Conservation (phyloP, 192 early-diverging fungal species). For the Allomyces arbusculus region DNA sequence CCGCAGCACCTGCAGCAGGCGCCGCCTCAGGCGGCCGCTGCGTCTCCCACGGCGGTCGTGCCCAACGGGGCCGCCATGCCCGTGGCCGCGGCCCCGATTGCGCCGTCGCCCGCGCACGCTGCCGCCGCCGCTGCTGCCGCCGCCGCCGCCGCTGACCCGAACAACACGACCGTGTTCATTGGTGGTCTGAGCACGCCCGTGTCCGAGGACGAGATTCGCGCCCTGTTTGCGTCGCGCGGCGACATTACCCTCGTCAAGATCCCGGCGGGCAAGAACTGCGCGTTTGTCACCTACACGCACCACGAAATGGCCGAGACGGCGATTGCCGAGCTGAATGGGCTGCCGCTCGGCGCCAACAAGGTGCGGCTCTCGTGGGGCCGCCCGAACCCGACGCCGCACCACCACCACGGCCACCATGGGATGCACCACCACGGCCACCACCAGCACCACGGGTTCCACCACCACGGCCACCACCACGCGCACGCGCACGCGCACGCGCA, state of each 20-base stretch:
- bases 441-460: background rate
- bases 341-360: conserved; percentile 52
- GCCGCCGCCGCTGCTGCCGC: background rate
- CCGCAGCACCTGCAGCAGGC: conserved; percentile 5
- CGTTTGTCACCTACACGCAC: conserved; percentile 80
- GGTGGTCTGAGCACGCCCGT: conserved; percentile 68
- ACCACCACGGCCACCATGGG: background rate
- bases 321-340: conserved; percentile 75
- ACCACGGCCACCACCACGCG: conserved; percentile 13
- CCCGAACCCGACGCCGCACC: conserved; percentile 7
- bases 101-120: background rate
- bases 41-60: background rate
- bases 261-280: conserved; percentile 83
- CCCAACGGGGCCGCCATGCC: background rate
- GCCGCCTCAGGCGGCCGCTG: too few species aligned
- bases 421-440: conserved; percentile 2
- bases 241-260: conserved; percentile 87
- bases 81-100: background rate
- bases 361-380: conserved; percentile 57
- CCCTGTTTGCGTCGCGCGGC: conserved; percentile 69
- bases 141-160: conserved; percentile 35
- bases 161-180: conserved; percentile 94
- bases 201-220: conserved; percentile 68
- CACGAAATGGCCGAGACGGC: conserved; percentile 70
- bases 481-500: conserved; percentile 12